Conservation (phyloP, 352 stramenopile species). For the Peronospora destructor region DNA sequence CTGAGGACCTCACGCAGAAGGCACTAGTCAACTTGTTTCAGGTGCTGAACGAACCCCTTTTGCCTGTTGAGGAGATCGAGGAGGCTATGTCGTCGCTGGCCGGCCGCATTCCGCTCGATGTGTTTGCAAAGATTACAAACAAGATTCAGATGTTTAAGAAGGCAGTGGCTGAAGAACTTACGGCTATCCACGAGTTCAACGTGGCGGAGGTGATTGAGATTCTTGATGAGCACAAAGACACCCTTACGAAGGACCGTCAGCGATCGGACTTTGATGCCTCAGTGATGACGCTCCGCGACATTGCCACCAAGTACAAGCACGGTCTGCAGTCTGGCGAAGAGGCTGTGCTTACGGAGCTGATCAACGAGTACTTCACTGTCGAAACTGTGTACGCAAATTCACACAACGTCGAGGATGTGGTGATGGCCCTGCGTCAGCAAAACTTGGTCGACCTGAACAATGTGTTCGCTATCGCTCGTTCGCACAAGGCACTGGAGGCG, state of each 20-base stretch:
- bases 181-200: conserved; percentile 40
- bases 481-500: conserved; percentile 86
- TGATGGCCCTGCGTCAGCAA: conserved; percentile 84
- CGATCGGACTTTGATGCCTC: conserved; percentile 62
- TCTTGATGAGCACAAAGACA: conserved; percentile 60
- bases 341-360: conserved; percentile 57
- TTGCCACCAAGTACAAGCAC: conserved; percentile 68
- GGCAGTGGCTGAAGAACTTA: conserved; percentile 27
- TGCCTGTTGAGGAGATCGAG: conserved; percentile 92
- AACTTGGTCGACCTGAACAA: conserved; percentile 80
- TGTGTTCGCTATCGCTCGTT: conserved; percentile 87
- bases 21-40: conserved; percentile 86
- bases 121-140: conserved; percentile 88
- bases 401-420: conserved; percentile 78
- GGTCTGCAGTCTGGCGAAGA: conserved; percentile 66
- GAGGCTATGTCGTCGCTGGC: conserved; percentile 94
- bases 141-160: conserved; percentile 71
- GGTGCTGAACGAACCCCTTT: conserved; percentile 53
- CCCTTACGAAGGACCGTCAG: conserved; percentile 45
- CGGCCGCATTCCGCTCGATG: conserved; percentile 90
- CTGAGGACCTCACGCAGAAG: conserved; percentile 72
- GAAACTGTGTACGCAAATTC: conserved; percentile 68
- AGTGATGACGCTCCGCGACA: conserved; percentile 63
- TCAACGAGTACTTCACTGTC: conserved; percentile 76
- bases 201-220: conserved; percentile 46